These are phyloP conservation scores for Wallacemonas collosoma DNA, from an alignment of 208 protist species.

Conservation along the genomic window DNA sequence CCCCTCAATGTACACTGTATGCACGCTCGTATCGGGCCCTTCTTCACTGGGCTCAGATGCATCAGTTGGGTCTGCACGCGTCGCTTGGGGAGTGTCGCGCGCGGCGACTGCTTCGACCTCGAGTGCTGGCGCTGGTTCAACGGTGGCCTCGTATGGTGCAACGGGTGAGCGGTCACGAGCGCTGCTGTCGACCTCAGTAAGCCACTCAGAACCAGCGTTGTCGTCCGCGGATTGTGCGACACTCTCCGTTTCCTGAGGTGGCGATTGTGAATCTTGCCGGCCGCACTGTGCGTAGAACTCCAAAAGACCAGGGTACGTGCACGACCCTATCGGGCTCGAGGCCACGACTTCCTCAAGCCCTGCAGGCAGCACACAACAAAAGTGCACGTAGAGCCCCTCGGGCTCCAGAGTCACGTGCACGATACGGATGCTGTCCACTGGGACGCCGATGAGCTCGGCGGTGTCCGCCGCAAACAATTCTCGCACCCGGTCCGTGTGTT, in stretches of 20 bases:
- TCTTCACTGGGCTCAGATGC: not conserved
- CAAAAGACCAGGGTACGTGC: not conserved
- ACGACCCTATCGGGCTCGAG: not conserved
- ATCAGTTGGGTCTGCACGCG: not conserved
- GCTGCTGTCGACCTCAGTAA: not conserved
- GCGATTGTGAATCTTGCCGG: not conserved
- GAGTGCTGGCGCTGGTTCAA: constrained; percentile 1
- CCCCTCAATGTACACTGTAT: constrained; percentile 17
- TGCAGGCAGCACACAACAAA: not conserved
- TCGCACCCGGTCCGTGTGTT: not conserved
- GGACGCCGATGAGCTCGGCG: not conserved
- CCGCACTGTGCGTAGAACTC: not conserved
- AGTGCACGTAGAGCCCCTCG: constrained; percentile 4
- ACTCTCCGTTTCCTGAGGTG: not conserved
- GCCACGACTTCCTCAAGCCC: not conserved
- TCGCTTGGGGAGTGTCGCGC: not conserved
- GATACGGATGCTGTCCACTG: not conserved
- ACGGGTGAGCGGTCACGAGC: not conserved
- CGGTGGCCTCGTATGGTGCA: not conserved
- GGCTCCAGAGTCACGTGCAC: not conserved
- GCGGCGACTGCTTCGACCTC: not conserved
- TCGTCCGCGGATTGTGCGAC: too few relatives aligned
- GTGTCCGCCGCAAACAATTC: constrained; percentile 1
- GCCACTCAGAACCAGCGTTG: too few relatives aligned
- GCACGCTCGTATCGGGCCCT: constrained; percentile 14